Percentiles rank a stretch among this genome's conserved stretches.
phyloP scores from a whole-genome alignment of 1,284 basidiomycete species.

The Heterobasidion irregulare region DNA sequence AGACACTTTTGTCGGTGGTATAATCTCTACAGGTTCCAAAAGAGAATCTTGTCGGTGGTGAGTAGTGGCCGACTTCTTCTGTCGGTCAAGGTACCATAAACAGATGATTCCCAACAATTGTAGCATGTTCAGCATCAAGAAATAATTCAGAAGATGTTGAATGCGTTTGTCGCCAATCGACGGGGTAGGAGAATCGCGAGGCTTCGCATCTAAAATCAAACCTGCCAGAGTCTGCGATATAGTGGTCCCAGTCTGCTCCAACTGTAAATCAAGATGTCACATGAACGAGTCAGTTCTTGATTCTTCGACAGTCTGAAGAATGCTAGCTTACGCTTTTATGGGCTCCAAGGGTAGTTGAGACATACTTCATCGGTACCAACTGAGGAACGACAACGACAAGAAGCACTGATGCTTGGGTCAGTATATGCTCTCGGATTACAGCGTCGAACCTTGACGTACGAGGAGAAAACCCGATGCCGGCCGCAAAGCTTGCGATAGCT shows the following conservation, averaged over 20 bases:
- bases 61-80: conserved; percentile 21
- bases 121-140: conserved; percentile 49
- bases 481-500: conserved; percentile 52
- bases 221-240: conserved; percentile 67
- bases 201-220: conserved; percentile 44
- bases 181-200: conserved; percentile 10
- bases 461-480: conserved; percentile 69
- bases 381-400: conserved; percentile 70
- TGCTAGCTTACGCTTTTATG: conserved; percentile 59
- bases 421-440: background rate
- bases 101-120: conserved; percentile 46
- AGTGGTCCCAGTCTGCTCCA: conserved; percentile 67
- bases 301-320: conserved; percentile 7
- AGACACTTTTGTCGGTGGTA: too few relatives aligned
- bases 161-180: conserved; percentile 20
- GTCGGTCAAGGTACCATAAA: conserved; percentile 37
- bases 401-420: conserved; percentile 36
- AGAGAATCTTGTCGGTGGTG: conserved; percentile 1
- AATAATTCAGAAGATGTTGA: conserved; percentile 49
- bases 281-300: too few relatives aligned
- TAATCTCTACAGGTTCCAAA: too few relatives aligned
- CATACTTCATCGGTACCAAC: conserved; percentile 62
- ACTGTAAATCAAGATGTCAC: conserved; percentile 25
- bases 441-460: conserved; percentile 30
- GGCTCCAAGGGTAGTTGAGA: conserved; percentile 71